Percentiles rank a stretch among this genome's conserved stretches.
These are phyloP conservation scores for Tubosaeta sp. DNA, from an alignment of 768 basidiomycete species.

Conservation along the genomic window DNA sequence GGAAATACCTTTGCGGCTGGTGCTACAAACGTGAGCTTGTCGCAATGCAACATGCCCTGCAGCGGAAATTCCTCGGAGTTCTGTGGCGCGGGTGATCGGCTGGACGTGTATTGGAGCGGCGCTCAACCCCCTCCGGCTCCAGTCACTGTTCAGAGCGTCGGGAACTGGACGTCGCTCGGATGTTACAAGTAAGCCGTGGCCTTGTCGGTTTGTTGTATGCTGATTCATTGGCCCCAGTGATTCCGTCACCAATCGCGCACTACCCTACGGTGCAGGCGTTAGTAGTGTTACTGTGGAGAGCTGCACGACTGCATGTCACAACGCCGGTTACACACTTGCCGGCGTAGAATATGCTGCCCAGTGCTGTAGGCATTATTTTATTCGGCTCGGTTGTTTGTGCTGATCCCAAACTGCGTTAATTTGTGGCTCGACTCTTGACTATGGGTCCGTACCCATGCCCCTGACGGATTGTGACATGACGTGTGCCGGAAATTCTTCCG, in stretches of 20 bases:
- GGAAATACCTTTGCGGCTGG: constrained; percentile 50
- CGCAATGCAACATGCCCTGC: constrained; percentile 62
- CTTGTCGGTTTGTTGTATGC: not conserved
- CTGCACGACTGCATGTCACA: constrained; percentile 45
- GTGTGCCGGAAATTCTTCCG: constrained; percentile 30
- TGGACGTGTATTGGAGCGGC: constrained; percentile 67
- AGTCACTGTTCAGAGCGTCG: constrained; percentile 47
- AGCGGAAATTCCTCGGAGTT: constrained; percentile 51
- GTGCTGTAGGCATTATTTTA: constrained; percentile 39
- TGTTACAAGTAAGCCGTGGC: constrained; percentile 56
- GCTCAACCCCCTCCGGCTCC: constrained; percentile 42
- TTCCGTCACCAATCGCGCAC: constrained; percentile 28
- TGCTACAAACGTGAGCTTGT: constrained; percentile 38
- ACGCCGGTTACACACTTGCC: constrained; percentile 36
- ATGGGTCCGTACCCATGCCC: constrained; percentile 33
- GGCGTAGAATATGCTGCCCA: constrained; percentile 46
- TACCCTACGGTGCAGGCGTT: constrained; percentile 31
- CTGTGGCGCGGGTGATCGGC: constrained; percentile 57
- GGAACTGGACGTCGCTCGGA: constrained; percentile 67
- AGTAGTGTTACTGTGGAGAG: constrained; percentile 45
- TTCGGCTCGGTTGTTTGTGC: constrained; percentile 33
- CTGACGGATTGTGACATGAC: constrained; percentile 49
- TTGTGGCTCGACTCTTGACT: constrained; percentile 15
- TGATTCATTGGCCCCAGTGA: constrained; percentile 28
- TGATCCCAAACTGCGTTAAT: constrained; percentile 36